Percentiles rank a stretch among this genome's conserved stretches.
Conservation (phyloP, 768 basidiomycete genomes). For the Leccinum uliginosum region DNA sequence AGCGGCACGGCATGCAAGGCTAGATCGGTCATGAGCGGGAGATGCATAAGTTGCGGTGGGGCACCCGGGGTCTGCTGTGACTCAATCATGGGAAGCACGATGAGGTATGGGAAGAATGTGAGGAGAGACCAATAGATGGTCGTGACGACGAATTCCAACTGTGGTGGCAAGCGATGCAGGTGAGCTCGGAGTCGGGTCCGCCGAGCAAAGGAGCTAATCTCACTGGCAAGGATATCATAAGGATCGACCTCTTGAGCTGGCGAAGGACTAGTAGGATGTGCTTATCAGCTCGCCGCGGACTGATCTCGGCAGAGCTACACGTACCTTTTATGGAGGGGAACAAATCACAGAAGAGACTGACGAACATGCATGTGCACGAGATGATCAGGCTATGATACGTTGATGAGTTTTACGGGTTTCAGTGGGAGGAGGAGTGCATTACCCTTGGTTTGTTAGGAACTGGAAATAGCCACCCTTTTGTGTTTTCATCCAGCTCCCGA, state of each 20-base stretch:
- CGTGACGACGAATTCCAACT: conserved; percentile 47
- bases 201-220: neutral
- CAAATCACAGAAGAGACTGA: conserved; percentile 39
- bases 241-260: conserved; percentile 52
- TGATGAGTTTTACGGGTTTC: conserved; percentile 1
- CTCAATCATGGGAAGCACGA: conserved; percentile 34
- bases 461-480: conserved; percentile 66
- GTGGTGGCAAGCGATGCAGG: neutral
- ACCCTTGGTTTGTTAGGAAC: conserved; percentile 78
- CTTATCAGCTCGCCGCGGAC: neutral
- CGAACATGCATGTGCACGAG: conserved; percentile 39
- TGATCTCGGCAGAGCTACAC: conserved; percentile 9
- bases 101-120: conserved; percentile 50
- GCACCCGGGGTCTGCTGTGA: neutral
- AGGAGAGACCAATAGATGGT: conserved; percentile 69
- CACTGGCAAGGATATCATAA: conserved; percentile 70
- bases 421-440: neutral
- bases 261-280: conserved; percentile 6
- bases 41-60: conserved; percentile 24
- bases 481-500: conserved; percentile 31
- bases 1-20: conserved; percentile 64
- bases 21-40: conserved; percentile 57
- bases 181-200: neutral
- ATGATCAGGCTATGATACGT: conserved; percentile 23
- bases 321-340: conserved; percentile 35